Conservation (phyloP, 2,329 filamentous ascomycete genomes). For the Trichophyton schoenleinii region DNA sequence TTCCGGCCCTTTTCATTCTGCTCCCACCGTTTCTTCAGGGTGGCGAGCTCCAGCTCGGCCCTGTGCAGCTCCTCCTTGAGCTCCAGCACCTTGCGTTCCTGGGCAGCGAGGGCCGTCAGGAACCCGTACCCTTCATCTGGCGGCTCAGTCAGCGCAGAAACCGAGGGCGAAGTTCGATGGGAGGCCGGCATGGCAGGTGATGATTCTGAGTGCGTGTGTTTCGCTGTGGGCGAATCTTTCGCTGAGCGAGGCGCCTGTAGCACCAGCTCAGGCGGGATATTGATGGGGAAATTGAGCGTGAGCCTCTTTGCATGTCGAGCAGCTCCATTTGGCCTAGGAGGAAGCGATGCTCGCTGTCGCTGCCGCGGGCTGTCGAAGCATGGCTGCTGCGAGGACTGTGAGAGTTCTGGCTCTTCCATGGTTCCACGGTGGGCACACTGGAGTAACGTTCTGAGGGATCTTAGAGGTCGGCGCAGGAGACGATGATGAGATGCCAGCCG, state of each 20-base stretch:
- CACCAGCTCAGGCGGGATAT: constrained; percentile 19
- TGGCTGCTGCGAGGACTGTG: constrained; percentile 3
- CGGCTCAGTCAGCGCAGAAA: constrained; percentile 13
- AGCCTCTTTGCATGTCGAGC: constrained; percentile 34
- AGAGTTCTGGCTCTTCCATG: constrained; percentile 10
- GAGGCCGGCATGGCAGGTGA: constrained; percentile 24
- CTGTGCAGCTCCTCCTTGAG: constrained; percentile 76
- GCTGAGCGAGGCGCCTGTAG: background rate
- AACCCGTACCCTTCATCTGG: constrained; percentile 52
- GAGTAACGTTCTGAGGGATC: background rate
- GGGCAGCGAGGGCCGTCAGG: constrained; percentile 78
- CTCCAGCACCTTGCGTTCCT: constrained; percentile 83
- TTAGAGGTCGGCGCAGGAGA: background rate
- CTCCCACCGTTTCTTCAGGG: constrained; percentile 74
- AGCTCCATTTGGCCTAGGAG: constrained; percentile 23
- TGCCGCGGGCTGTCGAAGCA: constrained; percentile 10
- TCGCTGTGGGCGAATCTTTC: constrained; percentile 20
- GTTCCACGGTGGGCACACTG: constrained; percentile 2
- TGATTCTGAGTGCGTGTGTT: constrained; percentile 11
- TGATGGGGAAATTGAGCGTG: constrained; percentile 37
- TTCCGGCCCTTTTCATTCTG: constrained; percentile 65
- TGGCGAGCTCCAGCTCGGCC: constrained; percentile 64
- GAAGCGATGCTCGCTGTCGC: constrained; percentile 24
- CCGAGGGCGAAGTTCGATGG: constrained; percentile 16
- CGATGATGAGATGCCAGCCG: background rate